Base-by-base conservation (phyloP, 108 stramenopile genomes). In the Cyclostephanos tholiformis region DNA sequence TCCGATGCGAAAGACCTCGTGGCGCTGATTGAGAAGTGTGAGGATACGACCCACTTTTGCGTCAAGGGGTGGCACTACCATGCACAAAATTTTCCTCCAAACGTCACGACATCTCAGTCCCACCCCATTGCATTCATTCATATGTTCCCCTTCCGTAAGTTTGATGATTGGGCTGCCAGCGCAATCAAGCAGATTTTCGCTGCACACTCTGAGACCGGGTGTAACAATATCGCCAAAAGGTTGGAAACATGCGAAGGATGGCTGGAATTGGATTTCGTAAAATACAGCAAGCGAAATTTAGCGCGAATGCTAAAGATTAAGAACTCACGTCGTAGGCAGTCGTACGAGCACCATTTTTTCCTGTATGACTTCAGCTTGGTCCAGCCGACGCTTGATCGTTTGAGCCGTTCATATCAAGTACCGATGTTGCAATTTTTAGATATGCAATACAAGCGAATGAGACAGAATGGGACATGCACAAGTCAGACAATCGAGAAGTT, bases 71-170 rank as follows among this genome's bases (percentile, higher is more conserved):
- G 66, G 48, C 66, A 53, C 27, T 49, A 48, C n/a, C 27, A 52
- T 53, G 13, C 66, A 51, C n/a, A 51, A 2, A 67, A 67, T 67
- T 67, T 67, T 14, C 66, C 66, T 25, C 14, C 43, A 22, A 41
- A 63, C 61, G 41, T 14, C 5, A 49, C 22, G 48, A 26, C 44
- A 32, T 32, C 1, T 22, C 19, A 13, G 14, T 51, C 17, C 13
- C 50, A 0, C 26, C 44, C 48, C 13, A 52, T 67, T 0, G 35
- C 29, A 19, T 67, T 51, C 51, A 49, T 67, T 52, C 66, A 67
- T 35, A 4, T 67, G 29, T 67, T 67, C 19, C 66, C 66, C 48
- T 67, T 67, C 30, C 66, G 66, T 6, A 67, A 67, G 29, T 67
- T 67, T 36, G 30, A 52, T 36, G 66, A 67, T 4, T 67, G 66